Conservation (phyloP, 306 rosid species). For the Coriaria nepalensis region DNA sequence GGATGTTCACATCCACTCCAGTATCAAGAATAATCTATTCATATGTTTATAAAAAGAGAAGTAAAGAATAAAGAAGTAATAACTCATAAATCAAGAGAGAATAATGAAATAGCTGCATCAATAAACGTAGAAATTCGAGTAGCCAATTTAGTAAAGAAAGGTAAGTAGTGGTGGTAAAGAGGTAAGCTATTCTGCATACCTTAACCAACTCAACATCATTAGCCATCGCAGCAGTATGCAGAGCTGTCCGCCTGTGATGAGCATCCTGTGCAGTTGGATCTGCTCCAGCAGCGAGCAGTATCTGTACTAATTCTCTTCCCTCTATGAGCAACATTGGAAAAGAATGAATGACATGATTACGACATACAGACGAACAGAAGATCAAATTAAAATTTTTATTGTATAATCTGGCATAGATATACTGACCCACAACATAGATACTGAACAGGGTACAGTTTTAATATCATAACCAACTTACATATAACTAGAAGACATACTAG, state of each 20-base stretch:
- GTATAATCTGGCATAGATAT: no score
- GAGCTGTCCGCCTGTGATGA: slow-evolving; percentile 87
- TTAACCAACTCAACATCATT: slow-evolving; percentile 77
- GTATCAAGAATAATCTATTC: slow-evolving; percentile 80
- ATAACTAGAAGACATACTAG: no score
- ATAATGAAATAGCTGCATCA: neutral
- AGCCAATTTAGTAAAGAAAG: slow-evolving; percentile 9
- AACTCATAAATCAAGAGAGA: slow-evolving; percentile 1
- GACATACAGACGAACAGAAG: slow-evolving; percentile 1
- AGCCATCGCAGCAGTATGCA: slow-evolving; percentile 91
- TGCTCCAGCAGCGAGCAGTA: slow-evolving; percentile 85
- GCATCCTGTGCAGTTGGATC: slow-evolving; percentile 82
- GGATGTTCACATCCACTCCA: slow-evolving; percentile 85
- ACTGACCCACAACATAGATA: no score
- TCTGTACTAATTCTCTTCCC: slow-evolving; percentile 84
- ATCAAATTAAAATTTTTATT: no score
- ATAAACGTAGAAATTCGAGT: neutral
- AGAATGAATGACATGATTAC: slow-evolving; percentile 14
- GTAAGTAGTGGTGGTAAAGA: slow-evolving; percentile 6
- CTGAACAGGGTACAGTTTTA: no score
- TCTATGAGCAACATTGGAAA: slow-evolving; percentile 31
- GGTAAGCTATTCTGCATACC: slow-evolving; percentile 29
- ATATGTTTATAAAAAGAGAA: slow-evolving; percentile 9
- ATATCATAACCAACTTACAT: no score
- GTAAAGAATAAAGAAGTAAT: slow-evolving; percentile 3